A percentile compares a stretch with the other conserved stretches of the same genome.
phyloP scores from a whole-genome alignment of 441 rosid species.

The Croton setiger region DNA sequence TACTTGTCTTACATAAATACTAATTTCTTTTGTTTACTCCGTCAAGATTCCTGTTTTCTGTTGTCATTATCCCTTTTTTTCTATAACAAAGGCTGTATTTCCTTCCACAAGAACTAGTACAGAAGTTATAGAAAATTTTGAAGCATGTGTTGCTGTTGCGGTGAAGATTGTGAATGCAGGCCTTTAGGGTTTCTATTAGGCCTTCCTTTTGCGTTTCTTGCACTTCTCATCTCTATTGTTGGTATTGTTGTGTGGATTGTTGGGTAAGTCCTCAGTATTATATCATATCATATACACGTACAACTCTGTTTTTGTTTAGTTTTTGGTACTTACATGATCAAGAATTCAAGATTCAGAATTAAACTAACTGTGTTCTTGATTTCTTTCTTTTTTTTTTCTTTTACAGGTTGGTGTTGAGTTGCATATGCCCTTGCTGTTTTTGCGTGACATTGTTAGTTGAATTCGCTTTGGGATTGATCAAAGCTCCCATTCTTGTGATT shows the following conservation, averaged over 20 bases:
- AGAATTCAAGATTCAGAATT: background rate
- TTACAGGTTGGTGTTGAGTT: conserved; percentile 54
- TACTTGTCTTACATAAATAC: background rate
- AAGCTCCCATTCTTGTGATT: conserved; percentile 65
- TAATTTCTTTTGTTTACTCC: background rate
- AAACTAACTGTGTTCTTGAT: background rate
- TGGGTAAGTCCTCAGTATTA: no score
- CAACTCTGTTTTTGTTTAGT: background rate
- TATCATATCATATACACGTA: background rate
- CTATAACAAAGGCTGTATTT: background rate
- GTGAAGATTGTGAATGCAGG: conserved; percentile 72
- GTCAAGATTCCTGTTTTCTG: background rate
- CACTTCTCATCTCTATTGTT: conserved; percentile 63
- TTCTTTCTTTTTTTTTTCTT: conserved; percentile 8
- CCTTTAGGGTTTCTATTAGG: conserved; percentile 84
- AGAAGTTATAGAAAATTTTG: background rate
- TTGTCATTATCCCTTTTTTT: background rate
- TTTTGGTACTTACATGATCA: background rate
- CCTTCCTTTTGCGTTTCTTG: conserved; percentile 78
- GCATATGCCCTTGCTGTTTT: conserved; percentile 56
- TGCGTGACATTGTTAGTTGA: conserved; percentile 57
- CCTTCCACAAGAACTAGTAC: background rate
- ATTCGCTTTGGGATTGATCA: conserved; percentile 53
- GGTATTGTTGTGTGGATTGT: conserved; percentile 75
- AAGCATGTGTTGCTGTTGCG: conserved; percentile 37